phyloP scores from a whole-genome alignment of 2,329 filamentous ascomycete species.

The Fusarium oxysporum region DNA sequence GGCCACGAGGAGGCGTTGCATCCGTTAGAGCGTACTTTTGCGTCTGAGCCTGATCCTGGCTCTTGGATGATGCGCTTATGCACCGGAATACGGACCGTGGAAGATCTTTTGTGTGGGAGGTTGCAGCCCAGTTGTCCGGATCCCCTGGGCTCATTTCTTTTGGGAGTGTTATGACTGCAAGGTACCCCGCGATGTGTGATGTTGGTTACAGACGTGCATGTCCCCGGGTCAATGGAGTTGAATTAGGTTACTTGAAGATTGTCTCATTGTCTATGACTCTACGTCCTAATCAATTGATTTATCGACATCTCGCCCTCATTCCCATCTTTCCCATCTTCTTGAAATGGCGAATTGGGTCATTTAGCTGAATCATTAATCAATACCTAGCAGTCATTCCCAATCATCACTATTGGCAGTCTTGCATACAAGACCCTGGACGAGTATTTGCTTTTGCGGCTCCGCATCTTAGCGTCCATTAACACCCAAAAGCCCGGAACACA shows the following conservation, averaged over 20 bases:
- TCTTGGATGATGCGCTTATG: neutral
- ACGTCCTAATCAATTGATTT: fast-evolving
- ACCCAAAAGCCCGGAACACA: neutral
- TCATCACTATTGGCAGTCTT: neutral
- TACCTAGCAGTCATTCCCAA: neutral
- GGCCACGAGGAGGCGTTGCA: constrained; percentile 3
- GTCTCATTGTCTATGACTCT: neutral
- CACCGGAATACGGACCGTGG: constrained; percentile 13
- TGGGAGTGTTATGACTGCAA: neutral
- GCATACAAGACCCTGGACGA: neutral
- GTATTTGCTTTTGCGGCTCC: constrained; percentile 33
- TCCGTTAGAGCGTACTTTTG: neutral
- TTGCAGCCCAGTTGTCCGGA: neutral
- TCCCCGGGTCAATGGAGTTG: neutral
- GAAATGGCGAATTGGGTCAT: too few relatives aligned
- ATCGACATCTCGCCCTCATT: neutral
- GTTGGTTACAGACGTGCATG: neutral
- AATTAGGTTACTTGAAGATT: too few relatives aligned
- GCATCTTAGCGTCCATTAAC: neutral
- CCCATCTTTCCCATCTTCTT: too few relatives aligned
- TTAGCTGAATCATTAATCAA: neutral
- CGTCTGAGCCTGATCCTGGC: neutral
- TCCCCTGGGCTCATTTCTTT: neutral
- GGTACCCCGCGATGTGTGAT: constrained; percentile 3
- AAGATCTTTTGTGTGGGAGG: constrained; percentile 12